Percentiles rank a stretch among this genome's conserved stretches.
Evolutionary conservation across 2,329 filamentous ascomycete genomes (phyloP).

Genomic region (Botrytis galanthina): DNA sequence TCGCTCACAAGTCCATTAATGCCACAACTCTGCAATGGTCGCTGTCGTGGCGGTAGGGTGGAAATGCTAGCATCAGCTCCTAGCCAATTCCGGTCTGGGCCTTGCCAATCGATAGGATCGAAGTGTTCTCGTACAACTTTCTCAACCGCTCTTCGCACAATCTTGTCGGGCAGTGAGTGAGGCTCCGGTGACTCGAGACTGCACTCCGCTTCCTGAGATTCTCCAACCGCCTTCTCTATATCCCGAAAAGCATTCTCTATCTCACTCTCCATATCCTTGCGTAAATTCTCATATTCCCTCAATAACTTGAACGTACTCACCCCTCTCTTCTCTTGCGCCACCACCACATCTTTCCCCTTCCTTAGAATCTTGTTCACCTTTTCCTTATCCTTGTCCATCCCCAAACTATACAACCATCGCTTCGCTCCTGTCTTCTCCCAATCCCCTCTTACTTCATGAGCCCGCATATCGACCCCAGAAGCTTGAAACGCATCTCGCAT

Average conservation of each 20-base stretch:
- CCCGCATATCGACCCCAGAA: neutral
- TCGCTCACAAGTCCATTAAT: neutral
- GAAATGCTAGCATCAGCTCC: neutral
- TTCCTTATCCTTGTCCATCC: neutral
- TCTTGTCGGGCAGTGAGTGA: neutral
- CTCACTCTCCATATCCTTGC: neutral
- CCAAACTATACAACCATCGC: conserved; percentile 3
- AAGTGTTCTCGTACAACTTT: neutral
- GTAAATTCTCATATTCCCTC: neutral
- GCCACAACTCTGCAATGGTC: neutral
- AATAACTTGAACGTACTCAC: neutral
- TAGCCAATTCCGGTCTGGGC: conserved; percentile 5
- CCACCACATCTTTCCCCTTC: neutral
- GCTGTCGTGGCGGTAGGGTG: neutral
- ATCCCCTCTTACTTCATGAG: neutral
- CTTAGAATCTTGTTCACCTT: neutral
- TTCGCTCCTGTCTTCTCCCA: conserved; percentile 2
- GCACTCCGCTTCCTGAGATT: too few species aligned
- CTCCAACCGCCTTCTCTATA: neutral
- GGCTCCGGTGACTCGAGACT: neutral
- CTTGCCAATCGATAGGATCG: neutral
- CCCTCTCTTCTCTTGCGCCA: neutral
- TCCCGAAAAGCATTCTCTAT: neutral
- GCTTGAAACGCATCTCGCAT: conserved; percentile 10
- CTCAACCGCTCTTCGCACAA: neutral